phyloP scores from a whole-genome alignment of 495 filamentous ascomycete species.

The Aspergillus coremiiformis region DNA sequence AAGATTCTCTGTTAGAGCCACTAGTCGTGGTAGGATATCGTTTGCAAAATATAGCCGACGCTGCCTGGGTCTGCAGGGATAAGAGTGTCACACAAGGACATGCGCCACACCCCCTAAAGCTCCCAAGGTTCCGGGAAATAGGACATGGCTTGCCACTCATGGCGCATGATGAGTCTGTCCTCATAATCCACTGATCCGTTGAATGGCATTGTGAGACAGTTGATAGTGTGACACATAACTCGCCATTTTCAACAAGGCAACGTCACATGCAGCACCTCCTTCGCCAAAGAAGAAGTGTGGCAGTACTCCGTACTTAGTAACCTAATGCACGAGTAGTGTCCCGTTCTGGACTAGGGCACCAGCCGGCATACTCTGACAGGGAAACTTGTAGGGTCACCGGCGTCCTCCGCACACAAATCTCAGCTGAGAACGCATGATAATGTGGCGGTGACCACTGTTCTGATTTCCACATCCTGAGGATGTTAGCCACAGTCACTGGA shows the following conservation, averaged over 20 bases:
- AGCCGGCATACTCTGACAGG: conserved; percentile 1
- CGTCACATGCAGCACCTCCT: conserved; percentile 17
- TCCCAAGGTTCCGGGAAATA: background rate
- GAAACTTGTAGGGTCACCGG: background rate
- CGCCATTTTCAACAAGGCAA: conserved; percentile 15
- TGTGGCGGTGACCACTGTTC: background rate
- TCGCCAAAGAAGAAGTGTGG: conserved; percentile 8
- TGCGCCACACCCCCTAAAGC: background rate
- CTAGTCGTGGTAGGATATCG: background rate
- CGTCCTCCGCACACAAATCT: background rate
- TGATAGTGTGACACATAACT: conserved; percentile 18
- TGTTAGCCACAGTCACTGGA: background rate
- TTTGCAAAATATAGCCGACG: background rate
- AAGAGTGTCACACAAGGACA: background rate
- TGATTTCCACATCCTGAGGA: background rate
- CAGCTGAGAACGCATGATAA: background rate
- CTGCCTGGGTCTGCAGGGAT: background rate
- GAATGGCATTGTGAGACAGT: background rate
- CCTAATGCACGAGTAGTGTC: conserved; percentile 14
- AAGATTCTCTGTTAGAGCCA: background rate
- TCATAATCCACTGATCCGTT: background rate
- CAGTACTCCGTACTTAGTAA: no score
- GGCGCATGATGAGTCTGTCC: background rate
- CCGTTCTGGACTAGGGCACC: background rate
- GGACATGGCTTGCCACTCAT: background rate